Evolutionary conservation across 2,329 filamentous ascomycete species (phyloP).

Genomic region (Colletotrichum karsti): DNA sequence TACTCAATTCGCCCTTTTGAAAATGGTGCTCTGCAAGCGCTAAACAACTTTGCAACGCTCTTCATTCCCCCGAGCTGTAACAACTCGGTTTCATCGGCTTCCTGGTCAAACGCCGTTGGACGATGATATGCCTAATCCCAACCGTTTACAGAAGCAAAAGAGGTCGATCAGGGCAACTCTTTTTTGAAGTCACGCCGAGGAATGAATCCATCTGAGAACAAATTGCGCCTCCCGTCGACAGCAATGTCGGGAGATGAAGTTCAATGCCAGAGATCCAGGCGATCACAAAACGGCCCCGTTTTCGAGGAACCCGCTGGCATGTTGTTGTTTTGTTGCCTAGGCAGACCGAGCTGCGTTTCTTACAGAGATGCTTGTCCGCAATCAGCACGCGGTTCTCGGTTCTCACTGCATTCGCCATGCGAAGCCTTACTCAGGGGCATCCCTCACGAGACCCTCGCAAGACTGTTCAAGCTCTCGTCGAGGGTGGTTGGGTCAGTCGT

Average conservation of each 20-base stretch:
- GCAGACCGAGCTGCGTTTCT: background rate
- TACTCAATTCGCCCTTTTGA: background rate
- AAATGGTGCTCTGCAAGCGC: background rate
- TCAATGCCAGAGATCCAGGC: conserved; percentile 1
- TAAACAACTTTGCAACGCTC: background rate
- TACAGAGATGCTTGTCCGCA: background rate
- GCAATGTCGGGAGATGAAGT: conserved; percentile 9
- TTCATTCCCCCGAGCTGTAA: background rate
- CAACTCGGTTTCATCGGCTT: conserved; percentile 11
- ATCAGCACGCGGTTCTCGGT: conserved; percentile 9
- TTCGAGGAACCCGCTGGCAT: background rate
- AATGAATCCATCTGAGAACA: background rate
- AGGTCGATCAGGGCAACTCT: background rate
- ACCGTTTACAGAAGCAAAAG: background rate
- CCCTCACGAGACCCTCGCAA: background rate
- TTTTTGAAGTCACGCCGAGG: background rate
- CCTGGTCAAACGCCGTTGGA: background rate
- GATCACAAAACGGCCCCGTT: background rate
- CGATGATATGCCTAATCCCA: background rate
- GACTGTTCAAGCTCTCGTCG: background rate
- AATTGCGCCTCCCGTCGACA: background rate
- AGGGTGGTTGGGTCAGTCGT: background rate
- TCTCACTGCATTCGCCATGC: conserved; percentile 9
- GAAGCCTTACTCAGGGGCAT: conserved; percentile 1
- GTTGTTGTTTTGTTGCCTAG: conserved; percentile 5